Conservation (phyloP, 2,329 filamentous ascomycete genomes). For the Cytospora piceicola region DNA sequence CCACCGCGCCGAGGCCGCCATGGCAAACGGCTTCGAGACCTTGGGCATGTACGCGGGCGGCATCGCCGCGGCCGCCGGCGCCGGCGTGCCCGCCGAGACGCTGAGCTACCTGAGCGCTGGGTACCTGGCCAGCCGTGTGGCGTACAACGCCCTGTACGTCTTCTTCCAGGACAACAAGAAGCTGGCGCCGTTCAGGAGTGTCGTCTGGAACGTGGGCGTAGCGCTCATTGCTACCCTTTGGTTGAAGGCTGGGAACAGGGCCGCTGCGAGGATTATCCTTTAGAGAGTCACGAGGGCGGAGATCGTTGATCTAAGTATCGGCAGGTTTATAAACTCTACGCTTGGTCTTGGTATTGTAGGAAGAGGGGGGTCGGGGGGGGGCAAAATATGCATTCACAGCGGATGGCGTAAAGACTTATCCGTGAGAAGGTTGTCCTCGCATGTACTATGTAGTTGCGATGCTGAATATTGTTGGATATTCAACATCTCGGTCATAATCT, state of each 20-base stretch:
- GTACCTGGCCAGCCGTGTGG: constrained; percentile 46
- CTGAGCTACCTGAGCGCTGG: constrained; percentile 46
- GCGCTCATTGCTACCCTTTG: constrained; percentile 44
- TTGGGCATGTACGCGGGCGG: constrained; percentile 48
- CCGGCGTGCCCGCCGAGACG: constrained; percentile 42
- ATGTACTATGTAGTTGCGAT: neutral
- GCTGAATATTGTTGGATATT: neutral
- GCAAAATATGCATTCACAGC: neutral
- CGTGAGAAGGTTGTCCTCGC: neutral
- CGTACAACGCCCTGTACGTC: constrained; percentile 50
- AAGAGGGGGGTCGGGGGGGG: no score
- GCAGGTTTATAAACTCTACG: no score
- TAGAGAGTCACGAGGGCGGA: no score
- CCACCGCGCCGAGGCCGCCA: constrained; percentile 37
- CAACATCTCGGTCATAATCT: neutral
- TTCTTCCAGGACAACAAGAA: constrained; percentile 46
- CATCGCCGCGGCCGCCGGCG: constrained; percentile 51
- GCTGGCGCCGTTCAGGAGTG: constrained; percentile 43
- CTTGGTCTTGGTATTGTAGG: no score
- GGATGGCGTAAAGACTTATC: neutral
- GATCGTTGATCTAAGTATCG: neutral
- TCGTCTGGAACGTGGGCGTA: constrained; percentile 44
- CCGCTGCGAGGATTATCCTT: constrained; percentile 23
- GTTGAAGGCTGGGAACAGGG: constrained; percentile 45
- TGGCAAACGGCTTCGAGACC: constrained; percentile 50